A percentile compares a stretch with the other conserved stretches of the same genome.
phyloP scores from a whole-genome alignment of 257 asterid genomes.

The Mitragyna speciosa region DNA sequence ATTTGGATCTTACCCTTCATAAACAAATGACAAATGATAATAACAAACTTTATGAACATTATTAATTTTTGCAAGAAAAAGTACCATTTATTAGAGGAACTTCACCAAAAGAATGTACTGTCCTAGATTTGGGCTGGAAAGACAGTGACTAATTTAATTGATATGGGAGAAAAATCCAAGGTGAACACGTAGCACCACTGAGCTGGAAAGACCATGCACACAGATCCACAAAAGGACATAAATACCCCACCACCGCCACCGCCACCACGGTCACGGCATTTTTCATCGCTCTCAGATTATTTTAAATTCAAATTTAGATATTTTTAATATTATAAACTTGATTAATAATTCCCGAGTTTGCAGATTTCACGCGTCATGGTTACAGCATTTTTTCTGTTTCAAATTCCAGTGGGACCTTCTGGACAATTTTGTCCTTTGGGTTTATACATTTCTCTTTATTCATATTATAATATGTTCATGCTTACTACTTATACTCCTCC shows the following conservation, averaged over 20 bases:
- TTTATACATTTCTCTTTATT: not conserved
- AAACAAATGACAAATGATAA: not conserved
- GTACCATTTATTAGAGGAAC: too few relatives aligned
- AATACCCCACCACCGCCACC: slow-evolving; percentile 10
- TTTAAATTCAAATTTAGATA: too few relatives aligned
- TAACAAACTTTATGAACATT: not conserved
- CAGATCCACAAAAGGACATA: slow-evolving; percentile 11
- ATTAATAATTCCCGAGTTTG: not conserved
- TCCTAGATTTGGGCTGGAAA: not conserved
- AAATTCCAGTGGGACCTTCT: too few relatives aligned
- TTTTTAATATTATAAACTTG: too few relatives aligned
- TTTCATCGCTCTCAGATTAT: too few relatives aligned
- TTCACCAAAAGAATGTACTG: too few relatives aligned
- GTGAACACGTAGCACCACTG: slow-evolving; percentile 16
- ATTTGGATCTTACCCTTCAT: too few relatives aligned
- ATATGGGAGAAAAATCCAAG: not conserved
- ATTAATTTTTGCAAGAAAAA: too few relatives aligned
- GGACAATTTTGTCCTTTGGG: not conserved
- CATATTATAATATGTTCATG: too few relatives aligned
- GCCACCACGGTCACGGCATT: not conserved
- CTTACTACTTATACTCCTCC: too few relatives aligned
- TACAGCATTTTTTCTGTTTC: too few relatives aligned
- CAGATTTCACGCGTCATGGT: not conserved
- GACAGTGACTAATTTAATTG: not conserved
- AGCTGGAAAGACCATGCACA: slow-evolving; percentile 4